Evolutionary conservation across 345 rosid genomes (phyloP), one percentile per base, ranked within the genome.

Genomic region (Eucalyptus sideroxylon): DNA sequence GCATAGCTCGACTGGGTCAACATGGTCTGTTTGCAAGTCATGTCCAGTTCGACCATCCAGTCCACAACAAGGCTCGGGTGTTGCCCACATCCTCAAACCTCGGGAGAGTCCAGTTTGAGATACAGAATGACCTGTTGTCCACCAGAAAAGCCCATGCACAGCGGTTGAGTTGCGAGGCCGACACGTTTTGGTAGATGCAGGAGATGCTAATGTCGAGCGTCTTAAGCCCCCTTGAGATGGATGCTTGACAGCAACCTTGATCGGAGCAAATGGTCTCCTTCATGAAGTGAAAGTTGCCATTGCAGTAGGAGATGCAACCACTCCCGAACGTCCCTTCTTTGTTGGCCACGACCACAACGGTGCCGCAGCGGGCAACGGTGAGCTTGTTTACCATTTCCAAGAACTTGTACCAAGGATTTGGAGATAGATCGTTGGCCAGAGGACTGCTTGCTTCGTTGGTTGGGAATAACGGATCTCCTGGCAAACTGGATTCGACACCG

Each of bases 251-350:
- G 34, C 17, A 62, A 62, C 34, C 34, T 62, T 27, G 69, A 62
- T 15, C 34, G 34, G 69, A 62, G 69, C 69, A 62, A 30, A 2
- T 62, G 67, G 67, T 59, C 67, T 9, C 14, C n/a, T 59, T 59
- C 7, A 3, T 12, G n/a, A 11, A 59, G 67, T 26, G 0, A 2
- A 11, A 3, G 7, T 59, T 11, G n/a, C 27, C 67, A 2, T 6
- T 26, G 67, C n/a, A 59, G n/a, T 5, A 59, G n/a, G 67, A 26
- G n/a, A 59, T 59, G n/a, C 67, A 59, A 26, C 67, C n/a, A 30
- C 15, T 59, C n/a, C 67, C 15, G 7, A 59, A 26, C n/a, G 15
- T 59, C 67, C 67, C 67, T 59, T 26, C n/a, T 26, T 6, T 6
- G n/a, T 26, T 30, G 67, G 7, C 15, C 67, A 59, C 15, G 16